Percentiles rank a stretch among this genome's conserved stretches.
Evolutionary conservation across 192 early-diverging fungal genomes (phyloP).

Genomic region (Linnemannia elongata): DNA sequence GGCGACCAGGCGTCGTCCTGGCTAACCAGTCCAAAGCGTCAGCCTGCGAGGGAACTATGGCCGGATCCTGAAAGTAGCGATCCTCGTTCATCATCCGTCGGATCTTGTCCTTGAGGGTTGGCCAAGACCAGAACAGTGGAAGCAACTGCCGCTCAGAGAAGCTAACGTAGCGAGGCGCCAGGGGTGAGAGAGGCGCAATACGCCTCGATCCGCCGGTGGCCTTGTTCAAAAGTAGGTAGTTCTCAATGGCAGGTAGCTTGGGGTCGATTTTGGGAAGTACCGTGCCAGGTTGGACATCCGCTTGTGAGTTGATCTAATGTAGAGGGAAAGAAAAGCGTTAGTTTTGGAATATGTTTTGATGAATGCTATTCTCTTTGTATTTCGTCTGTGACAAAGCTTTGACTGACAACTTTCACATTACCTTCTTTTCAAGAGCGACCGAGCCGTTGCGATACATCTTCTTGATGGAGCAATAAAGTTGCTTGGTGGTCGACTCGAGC

Average conservation of each 20-base stretch:
- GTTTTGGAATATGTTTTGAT: constrained; percentile 7
- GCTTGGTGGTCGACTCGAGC: constrained; percentile 20
- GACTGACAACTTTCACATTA: constrained; percentile 9
- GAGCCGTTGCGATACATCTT: constrained; percentile 20
- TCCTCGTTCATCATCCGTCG: background rate
- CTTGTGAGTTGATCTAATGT: constrained; percentile 6
- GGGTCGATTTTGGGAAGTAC: constrained; percentile 5
- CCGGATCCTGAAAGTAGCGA: constrained; percentile 11
- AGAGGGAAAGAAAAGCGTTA: constrained; percentile 1
- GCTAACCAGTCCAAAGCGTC: background rate
- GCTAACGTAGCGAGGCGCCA: background rate
- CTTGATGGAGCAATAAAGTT: background rate
- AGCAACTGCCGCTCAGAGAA: constrained; percentile 16
- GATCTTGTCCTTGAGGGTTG: constrained; percentile 7
- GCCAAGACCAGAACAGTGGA: constrained; percentile 2
- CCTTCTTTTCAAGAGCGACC: constrained; percentile 19
- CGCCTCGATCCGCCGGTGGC: constrained; percentile 2
- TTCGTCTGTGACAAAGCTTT: constrained; percentile 8
- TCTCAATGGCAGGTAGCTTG: constrained; percentile 11
- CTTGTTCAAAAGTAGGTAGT: background rate
- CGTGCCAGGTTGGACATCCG: background rate
- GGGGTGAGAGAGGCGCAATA: constrained; percentile 8
- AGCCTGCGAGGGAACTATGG: background rate
- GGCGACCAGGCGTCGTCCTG: background rate
- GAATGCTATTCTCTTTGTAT: constrained; percentile 1